A percentile compares a stretch with the other conserved stretches of the same genome.
Conservation (phyloP, 2,329 filamentous ascomycete species). For the Phialophora verrucosa region DNA sequence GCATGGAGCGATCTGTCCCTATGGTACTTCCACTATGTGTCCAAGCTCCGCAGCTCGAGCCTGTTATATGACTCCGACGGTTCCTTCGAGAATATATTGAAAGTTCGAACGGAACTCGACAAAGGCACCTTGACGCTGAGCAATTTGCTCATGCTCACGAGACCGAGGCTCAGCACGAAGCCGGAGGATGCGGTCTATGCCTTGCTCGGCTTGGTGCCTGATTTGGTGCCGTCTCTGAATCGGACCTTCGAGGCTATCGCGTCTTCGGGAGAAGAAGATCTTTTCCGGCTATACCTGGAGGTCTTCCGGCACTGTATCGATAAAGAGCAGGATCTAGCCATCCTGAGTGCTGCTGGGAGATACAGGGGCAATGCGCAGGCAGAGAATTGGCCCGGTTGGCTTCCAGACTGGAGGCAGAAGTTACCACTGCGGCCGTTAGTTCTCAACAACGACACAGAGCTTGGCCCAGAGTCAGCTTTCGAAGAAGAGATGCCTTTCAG, state of each 20-base stretch:
- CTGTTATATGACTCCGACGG: constrained; percentile 32
- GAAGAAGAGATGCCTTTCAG: constrained; percentile 17
- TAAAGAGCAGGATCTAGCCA: constrained; percentile 25
- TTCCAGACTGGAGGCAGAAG: constrained; percentile 32
- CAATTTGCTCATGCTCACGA: constrained; percentile 31
- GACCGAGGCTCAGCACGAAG: constrained; percentile 29
- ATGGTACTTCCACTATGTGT: constrained; percentile 34
- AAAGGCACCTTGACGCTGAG: constrained; percentile 29
- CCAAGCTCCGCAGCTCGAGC: constrained; percentile 29
- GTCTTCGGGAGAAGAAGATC: constrained; percentile 8
- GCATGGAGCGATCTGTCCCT: constrained; percentile 31
- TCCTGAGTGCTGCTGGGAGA: constrained; percentile 30
- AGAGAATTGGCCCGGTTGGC: constrained; percentile 25
- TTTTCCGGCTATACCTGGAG: constrained; percentile 26
- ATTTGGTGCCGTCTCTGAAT: constrained; percentile 14
- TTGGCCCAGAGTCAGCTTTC: constrained; percentile 28
- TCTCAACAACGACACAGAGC: constrained; percentile 15
- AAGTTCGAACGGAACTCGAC: constrained; percentile 27
- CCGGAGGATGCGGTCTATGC: constrained; percentile 32
- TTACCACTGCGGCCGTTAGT: constrained; percentile 28
- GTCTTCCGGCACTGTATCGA: constrained; percentile 29
- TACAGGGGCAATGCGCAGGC: constrained; percentile 25
- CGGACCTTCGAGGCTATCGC: neutral
- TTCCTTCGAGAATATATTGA: constrained; percentile 31
- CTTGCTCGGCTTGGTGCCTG: constrained; percentile 27